Evolutionary conservation across 225 moss, liverwort and hornwort genomes (phyloP).

Genomic region (Bryoerythrophyllum caledonicum): DNA sequence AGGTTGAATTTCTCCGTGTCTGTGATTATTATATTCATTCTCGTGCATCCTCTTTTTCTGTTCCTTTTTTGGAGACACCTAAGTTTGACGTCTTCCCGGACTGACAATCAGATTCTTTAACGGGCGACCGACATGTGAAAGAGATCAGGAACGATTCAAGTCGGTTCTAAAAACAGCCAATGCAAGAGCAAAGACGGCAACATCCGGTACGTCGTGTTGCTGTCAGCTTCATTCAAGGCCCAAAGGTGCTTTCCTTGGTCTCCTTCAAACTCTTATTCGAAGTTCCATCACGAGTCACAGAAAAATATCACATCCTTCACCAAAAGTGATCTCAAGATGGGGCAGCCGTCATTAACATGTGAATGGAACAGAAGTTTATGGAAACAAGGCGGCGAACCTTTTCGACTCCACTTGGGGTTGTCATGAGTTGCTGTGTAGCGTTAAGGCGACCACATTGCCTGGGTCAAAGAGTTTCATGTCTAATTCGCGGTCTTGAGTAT

Average conservation of each 20-base stretch:
- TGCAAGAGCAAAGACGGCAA: slow-evolving; percentile 21
- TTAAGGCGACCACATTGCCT: too few relatives aligned
- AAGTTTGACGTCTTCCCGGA: slow-evolving; percentile 26
- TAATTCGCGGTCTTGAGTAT: too few relatives aligned
- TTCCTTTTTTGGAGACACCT: background rate
- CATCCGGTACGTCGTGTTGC: slow-evolving; percentile 1
- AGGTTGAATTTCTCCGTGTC: slow-evolving; percentile 14
- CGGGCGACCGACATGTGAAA: slow-evolving; percentile 25
- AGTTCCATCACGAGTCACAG: too few relatives aligned
- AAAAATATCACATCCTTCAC: too few relatives aligned
- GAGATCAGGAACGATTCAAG: slow-evolving; percentile 7
- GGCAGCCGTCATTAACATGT: background rate
- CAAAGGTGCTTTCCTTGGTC: background rate
- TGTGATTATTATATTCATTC: background rate
- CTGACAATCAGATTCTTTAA: slow-evolving; percentile 25
- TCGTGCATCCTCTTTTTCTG: background rate
- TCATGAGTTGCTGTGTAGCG: too few relatives aligned
- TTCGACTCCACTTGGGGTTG: too few relatives aligned
- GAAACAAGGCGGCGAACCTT: too few relatives aligned
- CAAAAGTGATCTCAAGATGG: too few relatives aligned
- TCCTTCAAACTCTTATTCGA: background rate
- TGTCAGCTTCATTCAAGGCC: slow-evolving; percentile 29
- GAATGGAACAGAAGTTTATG: background rate
- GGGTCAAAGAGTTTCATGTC: too few relatives aligned
- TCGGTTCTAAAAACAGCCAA: slow-evolving; percentile 21